phyloP scores from a whole-genome alignment of 192 early-diverging fungal species.

The Coemansia sp. region DNA sequence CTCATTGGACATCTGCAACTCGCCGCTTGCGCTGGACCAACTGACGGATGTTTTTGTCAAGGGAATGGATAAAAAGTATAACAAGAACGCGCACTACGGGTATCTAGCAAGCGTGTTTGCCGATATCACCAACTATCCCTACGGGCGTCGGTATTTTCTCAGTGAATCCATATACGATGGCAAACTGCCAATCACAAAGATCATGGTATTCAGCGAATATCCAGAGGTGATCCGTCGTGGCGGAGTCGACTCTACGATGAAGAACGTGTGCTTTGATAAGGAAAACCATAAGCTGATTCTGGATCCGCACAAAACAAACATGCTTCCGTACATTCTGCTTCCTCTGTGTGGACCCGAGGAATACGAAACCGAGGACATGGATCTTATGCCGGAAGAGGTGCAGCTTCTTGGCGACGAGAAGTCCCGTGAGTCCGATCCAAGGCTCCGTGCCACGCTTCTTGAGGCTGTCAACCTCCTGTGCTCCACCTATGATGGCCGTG shows the following conservation, averaged over 20 bases:
- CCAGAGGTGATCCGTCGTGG: constrained; percentile 82
- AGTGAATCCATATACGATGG: constrained; percentile 63
- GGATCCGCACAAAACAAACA: constrained; percentile 70
- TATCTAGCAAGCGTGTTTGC: constrained; percentile 94
- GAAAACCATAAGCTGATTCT: constrained; percentile 68
- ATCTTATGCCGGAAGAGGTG: constrained; percentile 89
- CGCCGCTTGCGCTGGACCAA: constrained; percentile 70
- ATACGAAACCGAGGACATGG: constrained; percentile 90
- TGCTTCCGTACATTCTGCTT: constrained; percentile 85
- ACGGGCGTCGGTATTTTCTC: constrained; percentile 73
- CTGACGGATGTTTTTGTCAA: constrained; percentile 87
- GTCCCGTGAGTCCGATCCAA: constrained; percentile 77
- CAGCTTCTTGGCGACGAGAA: constrained; percentile 83
- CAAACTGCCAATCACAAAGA: constrained; percentile 75
- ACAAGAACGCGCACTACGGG: constrained; percentile 75
- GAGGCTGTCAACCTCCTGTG: constrained; percentile 84
- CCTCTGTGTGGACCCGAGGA: constrained; percentile 91
- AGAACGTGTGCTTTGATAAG: constrained; percentile 86
- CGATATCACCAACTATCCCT: constrained; percentile 71
- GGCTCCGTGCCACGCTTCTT: constrained; percentile 70
- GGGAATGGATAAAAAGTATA: constrained; percentile 77
- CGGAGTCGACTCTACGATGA: constrained; percentile 83
- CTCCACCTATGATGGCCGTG: constrained; percentile 71
- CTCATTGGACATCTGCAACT: constrained; percentile 47
- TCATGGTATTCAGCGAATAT: constrained; percentile 87